These are phyloP conservation scores for Carex scoparia DNA, from an alignment of 176 grass and related monocot genomes.

Conservation along the genomic window DNA sequence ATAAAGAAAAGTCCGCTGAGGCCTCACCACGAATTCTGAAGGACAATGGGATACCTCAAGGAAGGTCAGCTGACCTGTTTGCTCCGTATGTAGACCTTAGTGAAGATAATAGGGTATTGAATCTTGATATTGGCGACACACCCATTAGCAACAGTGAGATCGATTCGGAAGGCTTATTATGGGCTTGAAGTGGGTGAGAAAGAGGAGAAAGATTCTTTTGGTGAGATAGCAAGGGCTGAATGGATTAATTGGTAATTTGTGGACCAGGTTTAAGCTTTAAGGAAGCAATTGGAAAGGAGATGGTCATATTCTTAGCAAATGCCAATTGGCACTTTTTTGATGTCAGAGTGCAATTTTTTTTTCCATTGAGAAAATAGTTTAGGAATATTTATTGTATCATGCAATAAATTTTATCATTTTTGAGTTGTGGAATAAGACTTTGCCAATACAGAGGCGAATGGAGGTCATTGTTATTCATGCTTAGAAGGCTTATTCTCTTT, in stretches of 20 bases:
- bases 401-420: neutral
- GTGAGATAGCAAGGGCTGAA: neutral
- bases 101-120: constrained; percentile 36
- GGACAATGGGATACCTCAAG: constrained; percentile 68
- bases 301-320: neutral
- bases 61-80: constrained; percentile 64
- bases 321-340: constrained; percentile 15
- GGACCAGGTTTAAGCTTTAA: neutral
- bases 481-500: neutral
- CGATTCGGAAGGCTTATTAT: constrained; percentile 80
- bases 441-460: neutral
- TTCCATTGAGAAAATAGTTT: neutral
- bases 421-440: neutral
- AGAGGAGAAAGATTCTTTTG: neutral
- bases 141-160: constrained; percentile 79
- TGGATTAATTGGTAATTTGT: neutral
- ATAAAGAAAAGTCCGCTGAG: constrained; percentile 46
- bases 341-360: constrained; percentile 11
- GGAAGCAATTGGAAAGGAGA: neutral
- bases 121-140: constrained; percentile 65
- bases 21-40: constrained; percentile 68
- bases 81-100: constrained; percentile 50
- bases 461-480: neutral
- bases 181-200: constrained; percentile 49
- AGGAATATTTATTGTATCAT: constrained; percentile 5